Conservation (phyloP, 2,329 filamentous ascomycete genomes). For the Pezicula rhizophila region DNA sequence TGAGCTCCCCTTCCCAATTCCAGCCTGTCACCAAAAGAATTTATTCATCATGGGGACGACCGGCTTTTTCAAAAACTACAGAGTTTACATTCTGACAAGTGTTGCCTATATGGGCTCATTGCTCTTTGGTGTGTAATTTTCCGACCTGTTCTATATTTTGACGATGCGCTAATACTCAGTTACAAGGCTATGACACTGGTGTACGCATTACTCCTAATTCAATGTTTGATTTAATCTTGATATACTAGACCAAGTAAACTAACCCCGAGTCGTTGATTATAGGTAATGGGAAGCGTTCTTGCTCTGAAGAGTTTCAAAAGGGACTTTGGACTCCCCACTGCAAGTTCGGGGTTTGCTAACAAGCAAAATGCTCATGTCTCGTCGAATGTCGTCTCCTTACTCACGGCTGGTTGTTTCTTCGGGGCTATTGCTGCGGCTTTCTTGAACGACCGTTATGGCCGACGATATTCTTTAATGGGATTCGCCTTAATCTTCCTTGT, state of each 20-base stretch:
- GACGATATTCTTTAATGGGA: constrained; percentile 38
- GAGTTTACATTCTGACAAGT: constrained; percentile 18
- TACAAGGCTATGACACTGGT: constrained; percentile 19
- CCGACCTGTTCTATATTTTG: not conserved
- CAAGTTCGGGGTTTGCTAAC: constrained; percentile 11
- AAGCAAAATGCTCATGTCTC: constrained; percentile 13
- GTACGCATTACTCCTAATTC: too few species aligned
- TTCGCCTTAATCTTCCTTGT: constrained; percentile 35
- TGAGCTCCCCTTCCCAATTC: not conserved
- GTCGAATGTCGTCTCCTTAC: constrained; percentile 39
- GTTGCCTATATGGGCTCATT: constrained; percentile 22
- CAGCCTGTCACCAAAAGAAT: too few species aligned
- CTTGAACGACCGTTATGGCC: constrained; percentile 37
- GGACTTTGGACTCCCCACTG: constrained; percentile 18
- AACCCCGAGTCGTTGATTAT: too few species aligned
- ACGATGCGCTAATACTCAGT: not conserved
- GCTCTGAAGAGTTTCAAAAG: constrained; percentile 17
- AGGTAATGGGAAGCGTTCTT: constrained; percentile 20
- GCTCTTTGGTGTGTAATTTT: constrained; percentile 14
- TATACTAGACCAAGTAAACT: too few species aligned
- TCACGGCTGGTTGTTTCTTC: constrained; percentile 45
- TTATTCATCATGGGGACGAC: constrained; percentile 10
- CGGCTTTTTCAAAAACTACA: constrained; percentile 17
- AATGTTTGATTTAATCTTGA: too few species aligned
- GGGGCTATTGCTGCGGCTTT: constrained; percentile 44